Base-by-base conservation (phyloP, 1,139 yeast genomes). In the Kodamaea suecica region DNA sequence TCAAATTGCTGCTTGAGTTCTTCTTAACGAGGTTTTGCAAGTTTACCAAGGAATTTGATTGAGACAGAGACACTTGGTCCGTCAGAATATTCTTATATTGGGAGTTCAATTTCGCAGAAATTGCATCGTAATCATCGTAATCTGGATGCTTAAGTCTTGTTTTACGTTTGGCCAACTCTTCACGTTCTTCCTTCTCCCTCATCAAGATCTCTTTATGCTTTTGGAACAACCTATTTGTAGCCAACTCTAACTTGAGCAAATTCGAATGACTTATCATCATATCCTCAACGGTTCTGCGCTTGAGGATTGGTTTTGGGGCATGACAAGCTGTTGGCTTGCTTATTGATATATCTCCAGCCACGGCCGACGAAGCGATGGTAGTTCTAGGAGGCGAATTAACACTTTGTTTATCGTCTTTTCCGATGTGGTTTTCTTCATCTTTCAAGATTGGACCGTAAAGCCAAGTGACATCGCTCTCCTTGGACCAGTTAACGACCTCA, bases 391-490 rank as follows among this genome's bases (percentile, higher is more conserved):
- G 25, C n/a, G 19, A 23, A 17, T 24, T 4, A 31, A 31, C 47
- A 33, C 36, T 2, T 51, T 51, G 23, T 50, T 57, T 27, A 52
- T 55, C 33, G 55, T 58, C 15, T 58, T 52, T 6, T 57, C 59
- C 28, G 12, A 23, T 25, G 14, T 66, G 57, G 30, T 52, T 40
- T 24, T 55, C 57, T 27, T 62, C 67, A 39, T 72, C 77, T 40
- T 68, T 69, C 38, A 74, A 76, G 23, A 86, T 73, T 0, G 95
- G 94, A 5, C 92, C 94, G 57, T 83, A 84, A n/a, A 84, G 62
- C 80, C 88, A 82, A 1, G 90, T 82, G 15, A 83, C 86, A 57
- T 84, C 94, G 34, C 78, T 78, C 43, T 82, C 92, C 54, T 84
- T 84, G 27, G 79, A 73, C 94, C 94, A 84, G 53, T 84, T 83